phyloP scores from a whole-genome alignment of 208 protist species.

The Trypanosoma boissoni region DNA sequence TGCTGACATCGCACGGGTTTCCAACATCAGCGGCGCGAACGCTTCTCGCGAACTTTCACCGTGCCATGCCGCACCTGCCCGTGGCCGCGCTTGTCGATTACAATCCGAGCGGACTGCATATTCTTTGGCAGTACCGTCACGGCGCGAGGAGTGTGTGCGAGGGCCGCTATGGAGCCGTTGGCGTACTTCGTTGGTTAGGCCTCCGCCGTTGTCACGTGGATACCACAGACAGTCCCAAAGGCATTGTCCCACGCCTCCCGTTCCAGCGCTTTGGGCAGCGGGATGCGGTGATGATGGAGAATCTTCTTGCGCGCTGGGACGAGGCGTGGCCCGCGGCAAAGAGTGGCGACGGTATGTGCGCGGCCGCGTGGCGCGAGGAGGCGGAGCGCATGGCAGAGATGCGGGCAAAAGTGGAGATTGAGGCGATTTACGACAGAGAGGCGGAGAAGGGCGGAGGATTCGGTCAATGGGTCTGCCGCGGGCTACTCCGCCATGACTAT shows the following conservation, averaged over 20 bases:
- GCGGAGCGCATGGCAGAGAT: constrained; percentile 27
- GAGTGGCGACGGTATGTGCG: neutral
- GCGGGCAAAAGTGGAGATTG: constrained; percentile 38
- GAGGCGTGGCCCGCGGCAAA: neutral
- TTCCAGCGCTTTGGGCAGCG: constrained; percentile 44
- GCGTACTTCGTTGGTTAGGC: constrained; percentile 49
- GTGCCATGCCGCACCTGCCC: constrained; percentile 40
- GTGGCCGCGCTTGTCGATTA: constrained; percentile 77
- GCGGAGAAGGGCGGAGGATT: constrained; percentile 14
- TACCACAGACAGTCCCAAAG: neutral
- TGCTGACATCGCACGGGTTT: constrained; percentile 80
- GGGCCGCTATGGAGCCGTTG: constrained; percentile 22
- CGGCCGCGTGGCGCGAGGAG: constrained; percentile 35
- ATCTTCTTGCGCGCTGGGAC: constrained; percentile 24
- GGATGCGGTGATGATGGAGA: constrained; percentile 46
- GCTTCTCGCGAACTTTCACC: constrained; percentile 60
- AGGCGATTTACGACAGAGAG: constrained; percentile 30
- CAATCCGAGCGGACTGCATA: constrained; percentile 77
- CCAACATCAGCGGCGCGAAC: constrained; percentile 61
- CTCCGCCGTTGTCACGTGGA: constrained; percentile 28
- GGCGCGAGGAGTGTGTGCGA: constrained; percentile 24
- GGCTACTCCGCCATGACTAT: constrained; percentile 37
- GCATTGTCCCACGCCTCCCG: constrained; percentile 20
- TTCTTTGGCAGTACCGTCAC: constrained; percentile 72
- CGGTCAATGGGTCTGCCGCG: constrained; percentile 35